These are phyloP conservation scores for Starmerella cellae DNA, from an alignment of 805 yeast genomes.

Conservation along the genomic window DNA sequence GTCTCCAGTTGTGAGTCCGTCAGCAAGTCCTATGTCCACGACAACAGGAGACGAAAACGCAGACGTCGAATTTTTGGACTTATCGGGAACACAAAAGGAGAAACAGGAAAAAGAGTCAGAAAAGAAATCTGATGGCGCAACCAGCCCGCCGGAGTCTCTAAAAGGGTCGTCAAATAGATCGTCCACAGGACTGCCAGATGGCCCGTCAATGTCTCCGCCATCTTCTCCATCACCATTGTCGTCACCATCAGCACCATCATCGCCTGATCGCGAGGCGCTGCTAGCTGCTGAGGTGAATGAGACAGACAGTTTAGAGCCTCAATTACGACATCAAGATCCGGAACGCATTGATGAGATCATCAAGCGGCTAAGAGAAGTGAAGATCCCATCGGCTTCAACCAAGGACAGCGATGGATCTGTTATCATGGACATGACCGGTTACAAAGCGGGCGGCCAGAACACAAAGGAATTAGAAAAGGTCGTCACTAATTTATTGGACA, in stretches of 20 bases:
- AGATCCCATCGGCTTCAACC: constrained; percentile 80
- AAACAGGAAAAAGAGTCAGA: neutral
- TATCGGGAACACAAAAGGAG: constrained; percentile 2
- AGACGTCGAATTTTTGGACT: constrained; percentile 21
- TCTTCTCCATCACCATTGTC: neutral
- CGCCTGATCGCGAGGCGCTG: neutral
- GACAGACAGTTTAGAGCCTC: constrained; percentile 12
- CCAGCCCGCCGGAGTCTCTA: neutral
- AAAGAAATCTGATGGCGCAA: too few species aligned
- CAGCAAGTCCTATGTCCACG: constrained; percentile 28
- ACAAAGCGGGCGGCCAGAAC: constrained; percentile 51
- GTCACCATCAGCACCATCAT: neutral
- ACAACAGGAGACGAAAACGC: constrained; percentile 13
- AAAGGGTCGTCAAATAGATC: neutral
- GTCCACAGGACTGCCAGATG: neutral
- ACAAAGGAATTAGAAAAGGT: constrained; percentile 65
- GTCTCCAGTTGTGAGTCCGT: constrained; percentile 74
- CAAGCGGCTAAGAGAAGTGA: constrained; percentile 33
- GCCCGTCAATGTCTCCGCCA: neutral
- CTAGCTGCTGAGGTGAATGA: neutral
- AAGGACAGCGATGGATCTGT: constrained; percentile 83
- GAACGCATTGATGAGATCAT: constrained; percentile 20
- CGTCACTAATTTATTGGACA: constrained; percentile 26
- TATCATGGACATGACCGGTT: constrained; percentile 87
- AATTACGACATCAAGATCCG: constrained; percentile 17